Base-by-base conservation (phyloP, 805 yeast species). In the Candida nemodendra region DNA sequence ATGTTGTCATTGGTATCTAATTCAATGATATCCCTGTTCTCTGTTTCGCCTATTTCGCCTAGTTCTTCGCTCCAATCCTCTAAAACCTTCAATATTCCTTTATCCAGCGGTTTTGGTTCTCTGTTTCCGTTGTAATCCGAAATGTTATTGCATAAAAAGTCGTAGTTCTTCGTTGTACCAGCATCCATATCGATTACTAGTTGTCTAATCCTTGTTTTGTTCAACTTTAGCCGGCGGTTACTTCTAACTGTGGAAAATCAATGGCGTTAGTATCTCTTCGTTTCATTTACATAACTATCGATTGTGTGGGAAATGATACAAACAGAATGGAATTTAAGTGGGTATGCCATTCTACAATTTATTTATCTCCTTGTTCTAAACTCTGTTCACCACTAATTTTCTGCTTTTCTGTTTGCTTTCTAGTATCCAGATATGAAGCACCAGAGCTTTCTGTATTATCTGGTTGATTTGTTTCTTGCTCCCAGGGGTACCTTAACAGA, bases 161-260 rank as follows among this genome's bases (percentile, higher is more conserved):
- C 11, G 9, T 7, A 21, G 11, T 8, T 11, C 24, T 21, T 21
- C 8, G 31, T 18, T 12, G 18, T 14, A 11, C 33, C 29, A 4
- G 33, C 18, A 12, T 35, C 38, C 13, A 35, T 22, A 15, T 16
- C 29, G 13, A 16, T 14, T 6, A 32, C 38, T 22, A 35, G 19
- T 17, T 35, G 32, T 11, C 18, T 22, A 33, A 35, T 23, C 24
- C 29, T 35, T 9, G 38, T 13, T 17, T 33, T 29, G 28, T 32
- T 28, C 33, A 35, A 19, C n/a, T 21, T 22, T 16, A 35, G 24
- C 17, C 13, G 27, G 11, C 38, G 38, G 13, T 30, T 18, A 11
- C 23, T 23, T 15, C 18, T 27, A 7, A 18, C 23, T 12, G 33
- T 32, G 27, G 17, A 3, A 17, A 19, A 4, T 23, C 12, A 16